Percentiles rank a stretch among this genome's conserved stretches.
phyloP scores from a whole-genome alignment of 2,329 filamentous ascomycete genomes.

The Alternaria gaisen region DNA sequence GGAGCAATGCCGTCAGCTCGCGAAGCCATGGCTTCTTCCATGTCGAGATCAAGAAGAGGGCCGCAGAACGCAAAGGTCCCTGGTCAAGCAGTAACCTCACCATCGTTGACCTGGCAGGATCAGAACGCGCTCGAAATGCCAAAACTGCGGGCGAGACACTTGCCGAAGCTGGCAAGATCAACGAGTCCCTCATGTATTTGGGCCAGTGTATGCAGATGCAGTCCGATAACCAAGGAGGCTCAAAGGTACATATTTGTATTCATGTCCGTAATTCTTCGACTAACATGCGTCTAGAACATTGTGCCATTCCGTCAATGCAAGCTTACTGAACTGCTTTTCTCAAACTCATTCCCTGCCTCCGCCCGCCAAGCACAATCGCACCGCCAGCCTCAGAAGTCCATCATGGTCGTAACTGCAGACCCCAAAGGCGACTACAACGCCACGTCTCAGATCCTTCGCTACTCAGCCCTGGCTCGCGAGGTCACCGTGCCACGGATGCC shows the following conservation, averaged over 20 bases:
- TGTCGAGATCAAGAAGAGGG: slow-evolving; percentile 89
- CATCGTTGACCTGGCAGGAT: slow-evolving; percentile 92
- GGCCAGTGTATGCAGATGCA: slow-evolving; percentile 97
- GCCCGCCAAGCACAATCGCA: slow-evolving; percentile 57
- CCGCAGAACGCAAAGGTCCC: slow-evolving; percentile 61
- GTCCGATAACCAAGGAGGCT: slow-evolving; percentile 76
- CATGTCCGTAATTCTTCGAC: neutral
- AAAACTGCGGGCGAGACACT: slow-evolving; percentile 94
- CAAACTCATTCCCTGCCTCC: slow-evolving; percentile 58
- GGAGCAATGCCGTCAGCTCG: slow-evolving; percentile 90
- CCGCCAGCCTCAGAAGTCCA: slow-evolving; percentile 76
- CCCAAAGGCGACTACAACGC: slow-evolving; percentile 94
- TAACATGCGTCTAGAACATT: slow-evolving; percentile 60
- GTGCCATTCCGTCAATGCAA: slow-evolving; percentile 73
- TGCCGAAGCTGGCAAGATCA: slow-evolving; percentile 97
- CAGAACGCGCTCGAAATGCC: slow-evolving; percentile 89
- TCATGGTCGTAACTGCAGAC: slow-evolving; percentile 97
- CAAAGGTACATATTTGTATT: slow-evolving; percentile 66
- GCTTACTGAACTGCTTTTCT: slow-evolving; percentile 62
- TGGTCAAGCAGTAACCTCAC: slow-evolving; percentile 85
- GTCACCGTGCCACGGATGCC: slow-evolving; percentile 90
- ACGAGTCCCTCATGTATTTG: slow-evolving; percentile 97
- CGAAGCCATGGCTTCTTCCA: slow-evolving; percentile 97
- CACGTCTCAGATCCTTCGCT: slow-evolving; percentile 93
- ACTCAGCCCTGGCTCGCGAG: slow-evolving; percentile 90